Evolutionary conservation across 2,329 filamentous ascomycete species (phyloP).

Genomic region (Colletotrichum karsti): DNA sequence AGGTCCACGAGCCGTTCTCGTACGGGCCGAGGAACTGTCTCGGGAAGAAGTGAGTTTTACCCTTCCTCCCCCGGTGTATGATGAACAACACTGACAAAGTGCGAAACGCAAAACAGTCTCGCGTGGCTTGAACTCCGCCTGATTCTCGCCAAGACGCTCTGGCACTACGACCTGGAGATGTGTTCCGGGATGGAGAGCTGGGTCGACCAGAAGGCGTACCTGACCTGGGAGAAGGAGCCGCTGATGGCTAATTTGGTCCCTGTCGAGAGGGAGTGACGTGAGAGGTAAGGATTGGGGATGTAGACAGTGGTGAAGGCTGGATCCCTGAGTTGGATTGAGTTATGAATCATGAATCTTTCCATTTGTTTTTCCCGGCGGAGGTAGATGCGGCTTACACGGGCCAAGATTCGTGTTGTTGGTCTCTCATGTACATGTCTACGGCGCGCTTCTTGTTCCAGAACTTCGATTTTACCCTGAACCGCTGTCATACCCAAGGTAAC

Average conservation of each 20-base stretch:
- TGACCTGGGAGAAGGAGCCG: conserved; percentile 43
- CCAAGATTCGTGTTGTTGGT: too few species aligned
- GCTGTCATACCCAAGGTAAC: too few species aligned
- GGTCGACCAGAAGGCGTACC: conserved; percentile 47
- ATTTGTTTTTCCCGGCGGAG: not conserved
- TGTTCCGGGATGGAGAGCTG: conserved; percentile 43
- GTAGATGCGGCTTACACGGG: too few species aligned
- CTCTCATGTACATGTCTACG: too few species aligned
- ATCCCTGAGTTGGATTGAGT: not conserved
- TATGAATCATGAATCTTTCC: not conserved
- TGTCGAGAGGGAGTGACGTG: not conserved
- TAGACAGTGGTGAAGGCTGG: not conserved
- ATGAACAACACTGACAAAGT: too few species aligned
- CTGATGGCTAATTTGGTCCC: conserved; percentile 16
- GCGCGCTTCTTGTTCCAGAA: too few species aligned
- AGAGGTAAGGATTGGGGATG: not conserved
- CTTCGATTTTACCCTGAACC: too few species aligned
- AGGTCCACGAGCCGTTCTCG: conserved; percentile 56
- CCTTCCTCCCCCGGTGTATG: too few species aligned
- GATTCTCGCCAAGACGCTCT: conserved; percentile 56
- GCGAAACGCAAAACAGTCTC: conserved; percentile 47
- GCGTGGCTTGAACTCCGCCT: conserved; percentile 60
- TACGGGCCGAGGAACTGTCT: conserved; percentile 59
- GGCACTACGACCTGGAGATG: conserved; percentile 56
- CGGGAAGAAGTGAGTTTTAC: conserved; percentile 48